Evolutionary conservation across 192 early-diverging fungal species (phyloP), one percentile per base, ranked within the genome.

Genomic region (Radiomyces spectabilis): DNA sequence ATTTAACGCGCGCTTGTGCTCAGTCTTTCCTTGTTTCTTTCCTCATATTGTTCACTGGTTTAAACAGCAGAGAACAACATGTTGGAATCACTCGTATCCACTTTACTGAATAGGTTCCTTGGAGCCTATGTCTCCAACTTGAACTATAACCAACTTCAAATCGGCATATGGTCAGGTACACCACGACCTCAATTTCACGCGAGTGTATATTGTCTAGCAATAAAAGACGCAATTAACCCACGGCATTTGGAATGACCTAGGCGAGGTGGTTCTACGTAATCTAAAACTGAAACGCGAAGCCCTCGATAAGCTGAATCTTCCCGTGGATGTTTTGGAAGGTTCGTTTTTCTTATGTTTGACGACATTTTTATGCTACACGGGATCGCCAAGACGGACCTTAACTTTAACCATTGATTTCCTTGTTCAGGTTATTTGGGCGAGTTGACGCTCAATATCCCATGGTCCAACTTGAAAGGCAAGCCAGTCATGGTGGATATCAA

Each of bases 91-190:
- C 68, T 91, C 7, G 88, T 87, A 15, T 84, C 85, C 15, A 86
- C 73, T 42, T 67, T 91, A 21, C 74, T 91, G 47, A 91, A 91
- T 59, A 74, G 81, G 44, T 80, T 98, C 58, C 83, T 98, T 29
- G 95, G 95, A 37, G 92, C 93, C 59, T 95, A 96, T 82, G 91
- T 96, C 37, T 84, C 85, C 30, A 95, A 97, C 71, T 79, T 98
- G 21, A 92, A 95, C 59, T 87, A 88, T 26, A 89, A 83, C 44
- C 94, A 98, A 80, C 84, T 98, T 53, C 90, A 89, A 53, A 84
- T 98, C 49, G 94, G 86, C 27, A 89, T 98, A 42, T 98, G 94
- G 95, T 81, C 84, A 59, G 93, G 91, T 90, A 85, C n/a, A n/a
- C n/a, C n/a, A n/a, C n/a, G n/a, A n/a, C n/a, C n/a, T n/a, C n/a